Base-by-base conservation (phyloP, 2,329 filamentous ascomycete species). In the Colletotrichum tabaci region DNA sequence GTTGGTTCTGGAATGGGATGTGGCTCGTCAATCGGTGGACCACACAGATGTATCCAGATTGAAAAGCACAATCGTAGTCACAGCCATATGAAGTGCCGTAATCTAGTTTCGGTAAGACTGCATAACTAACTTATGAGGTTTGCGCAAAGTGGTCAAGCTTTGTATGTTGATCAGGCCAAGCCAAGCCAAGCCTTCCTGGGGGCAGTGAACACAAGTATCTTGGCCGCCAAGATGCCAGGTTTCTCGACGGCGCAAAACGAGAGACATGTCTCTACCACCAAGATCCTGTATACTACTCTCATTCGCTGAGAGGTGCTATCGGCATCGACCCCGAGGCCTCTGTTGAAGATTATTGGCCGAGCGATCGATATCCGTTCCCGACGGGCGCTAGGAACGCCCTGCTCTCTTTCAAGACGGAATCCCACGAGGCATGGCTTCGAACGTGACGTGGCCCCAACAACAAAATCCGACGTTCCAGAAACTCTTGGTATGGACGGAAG, bases 401-500 rank as follows among this genome's bases (percentile, higher is more conserved):
- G 12, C 12, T 13, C 18, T 2, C 44, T 38, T 13, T 23, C 18
- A 16, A 16, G 16, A 55, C 9, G 16, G 21, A 21, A 3, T 9
- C 12, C 3, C 26, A 30, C 57, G 26, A 49, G 42, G 21, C 26
- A 49, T 61, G 44, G 42, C 57, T 49, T 30, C 0, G 16, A 21
- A 35, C 3, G 16, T n/a, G 26, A 60, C 42, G 42, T 23, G 42
- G 8, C 23, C 13, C 18, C 15, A 1, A 4, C 23, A 13, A 30
- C 2, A 3, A 4, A 13, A 23, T 15, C 52, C 50, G 50, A 64
- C 5, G 42, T 3, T 35, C 40, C 30, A 30, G 53, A 53, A 10
- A 23, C 15, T 18, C 38, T 69, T 53, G 61, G 53, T 53, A 23
- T 35, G 52, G 46, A 30, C 47, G 21, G 23, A 49, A 35, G 26